Evolutionary conservation across 768 basidiomycete species (phyloP).

Genomic region (Sarcodon aspratus): DNA sequence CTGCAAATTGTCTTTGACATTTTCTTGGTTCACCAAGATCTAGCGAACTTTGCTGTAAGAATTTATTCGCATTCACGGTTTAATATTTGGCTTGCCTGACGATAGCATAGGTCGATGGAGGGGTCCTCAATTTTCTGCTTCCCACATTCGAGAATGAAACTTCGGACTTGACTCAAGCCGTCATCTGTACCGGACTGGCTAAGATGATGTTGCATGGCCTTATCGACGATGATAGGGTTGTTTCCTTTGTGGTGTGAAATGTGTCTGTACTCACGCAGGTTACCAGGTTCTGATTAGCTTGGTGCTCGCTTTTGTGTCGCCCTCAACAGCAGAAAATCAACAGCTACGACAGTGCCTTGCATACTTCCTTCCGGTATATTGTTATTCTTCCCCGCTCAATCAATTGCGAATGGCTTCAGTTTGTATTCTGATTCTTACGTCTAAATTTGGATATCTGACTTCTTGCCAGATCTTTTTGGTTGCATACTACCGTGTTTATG

Average conservation of each 20-base stretch:
- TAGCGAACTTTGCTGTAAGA: constrained; percentile 10
- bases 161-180: constrained; percentile 28
- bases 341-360: constrained; percentile 37
- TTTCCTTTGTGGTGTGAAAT: constrained; percentile 1
- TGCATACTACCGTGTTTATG: constrained; percentile 19
- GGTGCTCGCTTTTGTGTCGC: constrained; percentile 34
- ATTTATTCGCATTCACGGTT: background rate
- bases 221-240: constrained; percentile 30
- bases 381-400: constrained; percentile 33
- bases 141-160: constrained; percentile 29
- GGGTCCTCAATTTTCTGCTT: constrained; percentile 29
- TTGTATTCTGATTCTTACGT: constrained; percentile 12
- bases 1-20: constrained; percentile 39
- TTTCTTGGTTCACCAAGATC: constrained; percentile 33
- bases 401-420: constrained; percentile 32
- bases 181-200: constrained; percentile 33
- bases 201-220: constrained; percentile 41
- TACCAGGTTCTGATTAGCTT: constrained; percentile 31
- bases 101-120: constrained; percentile 12
- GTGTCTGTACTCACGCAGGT: background rate
- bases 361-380: constrained; percentile 43
- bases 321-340: constrained; percentile 35
- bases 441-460: background rate
- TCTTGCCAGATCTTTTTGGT: constrained; percentile 23
- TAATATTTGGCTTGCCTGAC: background rate